phyloP scores from a whole-genome alignment of 352 stramenopile genomes.

The Pythium dissimile region DNA sequence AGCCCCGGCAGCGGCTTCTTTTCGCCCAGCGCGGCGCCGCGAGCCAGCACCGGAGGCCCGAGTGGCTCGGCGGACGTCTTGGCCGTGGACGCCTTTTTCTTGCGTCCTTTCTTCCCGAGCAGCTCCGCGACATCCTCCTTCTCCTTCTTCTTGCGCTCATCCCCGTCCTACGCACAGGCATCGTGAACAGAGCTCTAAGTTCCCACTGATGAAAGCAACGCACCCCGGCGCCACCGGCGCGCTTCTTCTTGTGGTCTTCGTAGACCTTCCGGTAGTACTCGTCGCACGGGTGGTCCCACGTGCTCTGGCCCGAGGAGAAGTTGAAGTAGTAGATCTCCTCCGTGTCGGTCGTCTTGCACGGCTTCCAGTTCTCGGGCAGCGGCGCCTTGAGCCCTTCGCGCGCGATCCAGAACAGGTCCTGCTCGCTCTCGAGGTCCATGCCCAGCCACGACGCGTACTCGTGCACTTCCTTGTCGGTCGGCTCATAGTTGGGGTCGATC shows the following conservation, averaged over 20 bases:
- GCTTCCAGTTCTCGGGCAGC: slow-evolving; percentile 94
- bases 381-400: slow-evolving; percentile 92
- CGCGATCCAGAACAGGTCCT: slow-evolving; percentile 93
- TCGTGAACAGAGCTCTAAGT: no score
- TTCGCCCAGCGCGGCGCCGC: slow-evolving; percentile 39
- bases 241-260: slow-evolving; percentile 90
- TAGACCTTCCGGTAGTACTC: slow-evolving; percentile 94
- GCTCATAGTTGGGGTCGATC: slow-evolving; percentile 95
- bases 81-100: slow-evolving; percentile 41
- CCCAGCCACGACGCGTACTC: slow-evolving; percentile 96
- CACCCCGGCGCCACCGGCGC: background rate
- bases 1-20: slow-evolving; percentile 70
- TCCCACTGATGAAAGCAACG: background rate
- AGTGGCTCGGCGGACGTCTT: slow-evolving; percentile 39
- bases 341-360: slow-evolving; percentile 94
- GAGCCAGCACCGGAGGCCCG: slow-evolving; percentile 35
- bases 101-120: slow-evolving; percentile 49
- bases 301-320: slow-evolving; percentile 89
- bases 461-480: slow-evolving; percentile 86
- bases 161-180: slow-evolving; percentile 37
- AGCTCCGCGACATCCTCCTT: slow-evolving; percentile 80
- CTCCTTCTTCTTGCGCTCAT: slow-evolving; percentile 76
- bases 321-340: slow-evolving; percentile 98
- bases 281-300: slow-evolving; percentile 94
- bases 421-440: slow-evolving; percentile 91